Evolutionary conservation across 768 basidiomycete genomes (phyloP), one percentile per base, ranked within the genome.

Genomic region (Tylopilus balloui): DNA sequence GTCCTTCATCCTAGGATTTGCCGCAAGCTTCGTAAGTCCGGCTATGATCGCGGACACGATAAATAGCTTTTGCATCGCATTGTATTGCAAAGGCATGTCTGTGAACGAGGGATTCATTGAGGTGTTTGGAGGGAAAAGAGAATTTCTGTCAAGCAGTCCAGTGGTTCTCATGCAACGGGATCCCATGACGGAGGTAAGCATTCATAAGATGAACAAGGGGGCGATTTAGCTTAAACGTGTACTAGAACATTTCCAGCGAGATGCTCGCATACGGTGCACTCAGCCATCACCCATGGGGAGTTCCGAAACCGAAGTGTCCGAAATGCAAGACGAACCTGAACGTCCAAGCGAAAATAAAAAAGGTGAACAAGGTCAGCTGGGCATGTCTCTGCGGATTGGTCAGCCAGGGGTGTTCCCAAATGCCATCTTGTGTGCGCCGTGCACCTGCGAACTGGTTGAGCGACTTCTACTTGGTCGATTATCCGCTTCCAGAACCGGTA

Each of bases 251-350:
- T 4, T 7, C 8, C 8, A 37, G 21, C 5, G 4, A 28, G 25
- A 28, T 27, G 9, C 21, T 51, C 38, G 31, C 8, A 14, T 51
- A 51, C 12, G 50, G 39, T 15, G 7, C 50, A 6, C 20, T 51
- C 1, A 51, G 32, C 14, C 50, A 51, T 6, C 6, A 28, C 24
- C 44, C 38, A 17, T 51, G 32, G 44, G 50, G 50, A 28, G 19
- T 51, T 4, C 38, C 50, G 0, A 51, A 51, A 24, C 44, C 44
- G 3, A 1, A 20, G 2, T 51, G 50, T 5, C 43, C 31, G 1
- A 21, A 23, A 27, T 51, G 50, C 24, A 20, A 24, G 20, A 45
- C 19, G 3, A 51, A 45, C 17, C 6, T 27, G 0, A 34, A 34
- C 15, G 15, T 51, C 9, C 44, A 51, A 23, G 19, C 44, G 1